Base-by-base conservation (phyloP, 1,139 yeast species). In the Yamadazyma aaseri region DNA sequence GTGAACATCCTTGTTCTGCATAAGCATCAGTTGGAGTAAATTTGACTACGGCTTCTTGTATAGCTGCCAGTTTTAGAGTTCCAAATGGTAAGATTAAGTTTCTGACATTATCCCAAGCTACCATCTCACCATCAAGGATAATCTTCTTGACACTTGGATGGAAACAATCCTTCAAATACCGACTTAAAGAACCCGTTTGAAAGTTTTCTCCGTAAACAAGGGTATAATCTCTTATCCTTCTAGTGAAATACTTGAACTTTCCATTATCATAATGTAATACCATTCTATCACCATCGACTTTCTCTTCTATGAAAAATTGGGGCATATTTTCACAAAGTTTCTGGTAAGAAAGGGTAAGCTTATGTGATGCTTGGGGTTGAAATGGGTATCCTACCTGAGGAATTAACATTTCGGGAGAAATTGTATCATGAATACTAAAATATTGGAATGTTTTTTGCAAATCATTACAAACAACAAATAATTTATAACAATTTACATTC, bases 41-140 rank as follows among this genome's bases (percentile, higher is more conserved):
- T 34, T 69, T 71, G 23, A 66, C 58, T 1, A 65, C 68, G n/a
- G 71, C 55, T 40, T 71, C 74, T 44, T 74, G 75, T 5, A 73
- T 57, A 0, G 94, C 95, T 28, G 86, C 76, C 5, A 84, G 70
- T 50, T 85, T 83, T 26, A 90, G 70, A 0, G 86, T 73, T 0
- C 95, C 95, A 60, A 86, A 86, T 0, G 96, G 95, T 14, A 86
- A 60, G 6, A 86, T 69, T 1, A 67, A 67, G 25, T 79, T 62
- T 13, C 78, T 60, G 9, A 69, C 61, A 9, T 75, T 75, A 54
- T 90, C 96, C 75, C 79, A 89, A 0, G 95, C 89, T 1, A 90
- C 81, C 89, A 92, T 85, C 58, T 92, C 98, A 1, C 98, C 97
- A 59, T 92, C 98, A 4, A 92, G 53, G 2, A 92, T 71, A 3